Evolutionary conservation across 441 rosid genomes (phyloP), one percentile per base, ranked within the genome.

Genomic region (Erodium trifolium): DNA sequence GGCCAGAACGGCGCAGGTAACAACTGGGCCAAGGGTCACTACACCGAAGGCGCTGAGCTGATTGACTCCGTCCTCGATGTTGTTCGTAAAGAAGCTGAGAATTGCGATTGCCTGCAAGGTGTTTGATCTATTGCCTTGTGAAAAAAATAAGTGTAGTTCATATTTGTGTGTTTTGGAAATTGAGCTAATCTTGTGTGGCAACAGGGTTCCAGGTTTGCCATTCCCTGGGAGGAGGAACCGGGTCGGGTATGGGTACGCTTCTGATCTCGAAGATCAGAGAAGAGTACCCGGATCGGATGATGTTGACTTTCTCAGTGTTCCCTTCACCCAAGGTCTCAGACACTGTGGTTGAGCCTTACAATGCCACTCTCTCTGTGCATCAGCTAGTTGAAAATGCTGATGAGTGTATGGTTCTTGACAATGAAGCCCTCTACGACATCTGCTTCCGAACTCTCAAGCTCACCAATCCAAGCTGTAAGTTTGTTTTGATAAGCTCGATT

Each of bases 401-500:
- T 8, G 49, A 43, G 12, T 43, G 49, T 43, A 43, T 43, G 49
- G 49, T 43, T 11, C 49, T 23, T 23, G 27, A 23, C 27, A 23
- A 23, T 23, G 27, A 23, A 23, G 27, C 27, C 27, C 27, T 23
- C 23, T 84, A 82, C 13, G 88, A 82, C 72, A 84, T 84, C 66
- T 84, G 88, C 70, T 84, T 84, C 78, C 83, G 88, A 65, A 84
- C 88, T 68, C 82, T 82, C 59, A 84, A 84, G 86, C 88, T 84
- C 77, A 78, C 84, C 39, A 82, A 86, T 49, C 88, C 86, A 18
- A 80, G 84, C 27, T 23, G 27, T 23, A 23, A 23, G 27, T 23
- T 23, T n/a, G n/a, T n/a, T n/a, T n/a, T n/a, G n/a, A n/a, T n/a
- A n/a, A n/a, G n/a, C n/a, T n/a, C n/a, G n/a, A n/a, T n/a, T n/a